These are phyloP conservation scores for Darksidea phi DNA, from an alignment of 495 filamentous ascomycete genomes.

Conservation along the genomic window DNA sequence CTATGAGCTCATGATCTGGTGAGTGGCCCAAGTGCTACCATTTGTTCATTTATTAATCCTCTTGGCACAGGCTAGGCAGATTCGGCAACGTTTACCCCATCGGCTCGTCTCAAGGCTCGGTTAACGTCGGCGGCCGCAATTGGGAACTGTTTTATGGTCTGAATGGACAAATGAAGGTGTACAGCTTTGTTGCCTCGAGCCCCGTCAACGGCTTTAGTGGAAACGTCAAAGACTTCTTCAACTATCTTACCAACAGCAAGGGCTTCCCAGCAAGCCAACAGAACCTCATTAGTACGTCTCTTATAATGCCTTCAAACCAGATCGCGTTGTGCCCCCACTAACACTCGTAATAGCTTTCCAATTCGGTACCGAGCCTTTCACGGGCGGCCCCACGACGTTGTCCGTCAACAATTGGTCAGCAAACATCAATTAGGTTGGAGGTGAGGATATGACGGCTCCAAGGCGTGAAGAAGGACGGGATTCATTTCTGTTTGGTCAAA, in stretches of 20 bases:
- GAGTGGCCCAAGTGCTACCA: conserved; percentile 12
- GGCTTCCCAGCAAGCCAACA: conserved; percentile 45
- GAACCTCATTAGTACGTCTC: conserved; percentile 49
- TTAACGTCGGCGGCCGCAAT: conserved; percentile 39
- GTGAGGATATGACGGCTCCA: too few species aligned
- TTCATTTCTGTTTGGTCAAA: too few species aligned
- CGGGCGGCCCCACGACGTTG: conserved; percentile 27
- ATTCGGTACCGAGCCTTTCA: conserved; percentile 51
- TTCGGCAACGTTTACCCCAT: conserved; percentile 47
- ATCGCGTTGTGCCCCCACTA: not conserved
- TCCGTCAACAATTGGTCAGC: not conserved
- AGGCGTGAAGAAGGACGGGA: too few species aligned
- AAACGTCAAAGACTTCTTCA: conserved; percentile 50
- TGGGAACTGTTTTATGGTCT: conserved; percentile 47
- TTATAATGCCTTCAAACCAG: not conserved
- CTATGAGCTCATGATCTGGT: conserved; percentile 55
- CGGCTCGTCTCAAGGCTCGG: conserved; percentile 40
- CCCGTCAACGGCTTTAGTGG: conserved; percentile 41
- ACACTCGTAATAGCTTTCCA: conserved; percentile 41
- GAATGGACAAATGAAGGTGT: conserved; percentile 47
- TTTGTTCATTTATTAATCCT: not conserved
- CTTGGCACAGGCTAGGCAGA: conserved; percentile 40
- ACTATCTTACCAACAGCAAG: conserved; percentile 44
- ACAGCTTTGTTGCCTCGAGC: conserved; percentile 48
- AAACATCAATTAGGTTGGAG: not conserved